A percentile compares a stretch with the other conserved stretches of the same genome.
These are phyloP conservation scores for Chlamydomonas schloesseri DNA, from an alignment of 139 green algal genomes.

Conservation along the genomic window DNA sequence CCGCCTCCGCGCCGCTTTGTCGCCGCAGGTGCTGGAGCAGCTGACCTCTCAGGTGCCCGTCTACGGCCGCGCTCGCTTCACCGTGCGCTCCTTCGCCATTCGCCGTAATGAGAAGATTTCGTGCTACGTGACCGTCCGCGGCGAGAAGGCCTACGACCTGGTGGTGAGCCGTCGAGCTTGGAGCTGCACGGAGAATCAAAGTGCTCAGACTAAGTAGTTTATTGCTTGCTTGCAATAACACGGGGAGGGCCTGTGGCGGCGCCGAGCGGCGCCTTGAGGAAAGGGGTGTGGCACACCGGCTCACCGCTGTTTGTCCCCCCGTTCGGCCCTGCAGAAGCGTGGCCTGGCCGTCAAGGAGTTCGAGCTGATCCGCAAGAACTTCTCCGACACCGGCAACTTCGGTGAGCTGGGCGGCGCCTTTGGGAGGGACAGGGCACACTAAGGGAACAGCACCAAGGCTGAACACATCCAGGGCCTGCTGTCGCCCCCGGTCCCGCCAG, in stretches of 20 bases:
- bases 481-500: no score
- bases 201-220: no score
- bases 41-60: constrained; percentile 98
- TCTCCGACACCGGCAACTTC: constrained; percentile 97
- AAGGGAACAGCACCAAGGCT: no score
- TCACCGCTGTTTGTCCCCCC: no score
- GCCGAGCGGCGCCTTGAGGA: no score
- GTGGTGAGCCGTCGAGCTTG: constrained; percentile 67
- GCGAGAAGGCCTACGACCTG: constrained; percentile 99
- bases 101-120: constrained; percentile 99
- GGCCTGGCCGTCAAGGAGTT: constrained; percentile 99
- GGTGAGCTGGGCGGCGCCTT: constrained; percentile 58
- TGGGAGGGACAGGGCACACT: no score
- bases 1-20: no score
- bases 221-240: no score
- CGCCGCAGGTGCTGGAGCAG: constrained; percentile 96
- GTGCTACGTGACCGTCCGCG: constrained; percentile 94
- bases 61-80: constrained; percentile 98
- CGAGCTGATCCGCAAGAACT: constrained; percentile 98
- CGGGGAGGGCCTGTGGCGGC: no score
- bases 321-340: constrained; percentile 81
- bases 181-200: no score
- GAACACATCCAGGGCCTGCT: no score
- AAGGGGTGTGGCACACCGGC: no score
- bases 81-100: constrained; percentile 97